Base-by-base conservation (phyloP, 768 basidiomycete species). In the Steccherinum ochraceum region DNA sequence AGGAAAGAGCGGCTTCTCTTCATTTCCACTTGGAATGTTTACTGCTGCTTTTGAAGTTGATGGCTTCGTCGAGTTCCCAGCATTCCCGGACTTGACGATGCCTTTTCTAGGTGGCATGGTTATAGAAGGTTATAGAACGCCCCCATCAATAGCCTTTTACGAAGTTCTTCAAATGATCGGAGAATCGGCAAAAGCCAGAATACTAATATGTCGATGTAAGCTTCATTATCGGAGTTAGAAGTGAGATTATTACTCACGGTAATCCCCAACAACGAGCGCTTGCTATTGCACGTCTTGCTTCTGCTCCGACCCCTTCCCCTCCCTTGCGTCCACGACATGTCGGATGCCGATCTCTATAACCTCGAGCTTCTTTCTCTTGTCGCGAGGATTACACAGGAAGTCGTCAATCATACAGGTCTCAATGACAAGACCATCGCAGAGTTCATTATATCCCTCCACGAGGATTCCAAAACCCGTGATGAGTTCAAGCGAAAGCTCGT, bases 391-490 rank as follows among this genome's bases (percentile, higher is more conserved):
- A 87, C 87, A 0, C 91, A 94, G 67, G 94, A 98, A 65, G 81
- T 97, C 43, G 82, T 86, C 68, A 97, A 96, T 61, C 83, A 97
- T 64, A 76, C 79, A 47, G 86, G 81, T 13, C 67, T 89, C 30
- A 87, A 84, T 64, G 94, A 99, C 76, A 95, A 94, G 65, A 86
- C 88, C 2, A 76, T 95, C 44, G 93, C 96, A 12, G 95, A 98
- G 71, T 99, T 94, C 67, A 81, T 98, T 55, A 93, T 99, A 56
- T 72, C 79, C 56, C 79, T 97, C 51, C 95, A 98, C 69, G 86
- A 88, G 56, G 69, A 88, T 58, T 86, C 86, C 64, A 86, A 85
- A 57, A 84, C 81, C 55, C 74, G 93, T 46, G 71, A 75, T 5
- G 80, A 82, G 44, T 99, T 98, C 79, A 90, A 92, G 71, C 63